Evolutionary conservation across 75 land plant species (phyloP).

Genomic region (Ceratopteris richardii): DNA sequence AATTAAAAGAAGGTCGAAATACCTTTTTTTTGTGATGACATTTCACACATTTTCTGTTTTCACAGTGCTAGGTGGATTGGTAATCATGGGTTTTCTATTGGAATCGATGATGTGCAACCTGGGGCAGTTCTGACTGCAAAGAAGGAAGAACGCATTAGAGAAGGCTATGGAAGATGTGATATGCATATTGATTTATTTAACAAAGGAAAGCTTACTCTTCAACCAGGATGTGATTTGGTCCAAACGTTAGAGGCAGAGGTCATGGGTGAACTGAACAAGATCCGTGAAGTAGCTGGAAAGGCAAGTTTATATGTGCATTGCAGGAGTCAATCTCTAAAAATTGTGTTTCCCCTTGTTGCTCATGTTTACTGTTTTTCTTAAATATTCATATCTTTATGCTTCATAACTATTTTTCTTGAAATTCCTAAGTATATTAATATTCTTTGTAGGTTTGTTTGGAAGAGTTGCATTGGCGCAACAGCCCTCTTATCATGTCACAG

Average conservation of each 20-base stretch:
- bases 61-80: conserved; percentile 98
- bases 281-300: conserved; percentile 61
- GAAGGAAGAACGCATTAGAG: conserved; percentile 38
- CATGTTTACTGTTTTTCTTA: too few species aligned
- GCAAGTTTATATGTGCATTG: too few species aligned
- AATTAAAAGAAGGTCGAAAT: too few species aligned
- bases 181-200: conserved; percentile 43
- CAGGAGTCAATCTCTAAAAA: too few species aligned
- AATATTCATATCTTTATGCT: too few species aligned
- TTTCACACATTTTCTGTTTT: too few species aligned
- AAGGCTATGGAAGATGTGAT: conserved; percentile 57
- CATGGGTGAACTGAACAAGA: conserved; percentile 52
- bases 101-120: conserved; percentile 96
- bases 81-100: conserved; percentile 97
- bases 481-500: conserved; percentile 93
- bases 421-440: too few species aligned
- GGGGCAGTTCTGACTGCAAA: conserved; percentile 34
- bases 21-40: too few species aligned
- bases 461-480: conserved; percentile 81
- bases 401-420: too few species aligned
- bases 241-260: conserved; percentile 70
- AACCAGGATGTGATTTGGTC: conserved; percentile 74
- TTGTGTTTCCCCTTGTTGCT: too few species aligned
- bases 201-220: conserved; percentile 47
- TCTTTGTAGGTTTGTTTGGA: conserved; percentile 59